phyloP scores from a whole-genome alignment of 2,329 filamentous ascomycete genomes.

The Sporothrix pallida region DNA sequence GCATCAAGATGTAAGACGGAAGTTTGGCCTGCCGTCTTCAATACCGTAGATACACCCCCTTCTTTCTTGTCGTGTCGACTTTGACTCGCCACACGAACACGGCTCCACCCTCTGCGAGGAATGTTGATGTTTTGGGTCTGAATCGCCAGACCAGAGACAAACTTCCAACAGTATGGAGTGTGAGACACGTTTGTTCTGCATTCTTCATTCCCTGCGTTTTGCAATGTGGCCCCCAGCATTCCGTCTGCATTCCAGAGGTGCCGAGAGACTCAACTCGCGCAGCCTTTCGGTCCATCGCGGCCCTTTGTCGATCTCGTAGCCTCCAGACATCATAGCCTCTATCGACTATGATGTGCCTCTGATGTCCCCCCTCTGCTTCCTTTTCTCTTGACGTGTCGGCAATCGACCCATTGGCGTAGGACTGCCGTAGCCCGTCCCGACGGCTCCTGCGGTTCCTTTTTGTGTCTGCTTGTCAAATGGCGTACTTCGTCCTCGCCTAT shows the following conservation, averaged over 20 bases:
- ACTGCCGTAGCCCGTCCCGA: background rate
- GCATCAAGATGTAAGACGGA: too few relatives aligned
- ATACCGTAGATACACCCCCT: background rate
- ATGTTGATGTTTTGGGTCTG: background rate
- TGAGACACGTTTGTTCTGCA: background rate
- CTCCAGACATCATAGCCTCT: background rate
- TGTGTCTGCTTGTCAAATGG: background rate
- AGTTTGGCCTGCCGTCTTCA: too few relatives aligned
- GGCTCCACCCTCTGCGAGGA: slow-evolving; percentile 19
- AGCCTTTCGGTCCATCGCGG: background rate
- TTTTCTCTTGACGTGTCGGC: background rate
- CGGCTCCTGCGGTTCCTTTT: background rate
- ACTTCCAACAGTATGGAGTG: background rate
- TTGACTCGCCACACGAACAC: background rate
- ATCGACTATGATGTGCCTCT: background rate
- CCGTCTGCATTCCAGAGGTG: background rate
- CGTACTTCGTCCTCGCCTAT: background rate
- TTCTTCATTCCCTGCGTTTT: background rate
- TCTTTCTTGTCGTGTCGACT: background rate
- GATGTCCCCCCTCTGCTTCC: background rate
- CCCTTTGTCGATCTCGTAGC: background rate
- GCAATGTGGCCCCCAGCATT: background rate
- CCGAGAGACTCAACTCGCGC: background rate
- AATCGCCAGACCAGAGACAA: background rate
- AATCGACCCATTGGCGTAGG: background rate